Percentiles rank a stretch among this genome's conserved stretches.
phyloP scores from a whole-genome alignment of 805 yeast species.

The Metschnikowia lunata region DNA sequence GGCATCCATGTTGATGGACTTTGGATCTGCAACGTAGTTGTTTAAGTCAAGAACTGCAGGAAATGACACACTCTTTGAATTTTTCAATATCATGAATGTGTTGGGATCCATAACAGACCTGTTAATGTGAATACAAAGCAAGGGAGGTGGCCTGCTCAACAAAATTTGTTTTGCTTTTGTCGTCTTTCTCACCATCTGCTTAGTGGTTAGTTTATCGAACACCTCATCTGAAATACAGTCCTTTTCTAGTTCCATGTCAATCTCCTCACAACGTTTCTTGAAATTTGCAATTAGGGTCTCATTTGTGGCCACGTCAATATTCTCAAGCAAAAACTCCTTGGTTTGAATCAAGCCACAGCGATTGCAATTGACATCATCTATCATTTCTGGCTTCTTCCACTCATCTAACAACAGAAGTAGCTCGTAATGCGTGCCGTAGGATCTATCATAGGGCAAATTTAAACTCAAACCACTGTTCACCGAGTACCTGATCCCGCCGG shows the following conservation, averaged over 20 bases:
- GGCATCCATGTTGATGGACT: slow-evolving; percentile 75
- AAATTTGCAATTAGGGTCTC: slow-evolving; percentile 30
- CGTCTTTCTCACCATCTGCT: slow-evolving; percentile 68
- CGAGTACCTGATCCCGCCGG: slow-evolving; percentile 84
- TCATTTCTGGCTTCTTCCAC: slow-evolving; percentile 77
- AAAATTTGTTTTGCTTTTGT: slow-evolving; percentile 80
- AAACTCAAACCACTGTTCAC: slow-evolving; percentile 71
- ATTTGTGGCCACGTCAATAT: slow-evolving; percentile 38
- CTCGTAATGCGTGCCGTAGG: slow-evolving; percentile 29
- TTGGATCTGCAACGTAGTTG: slow-evolving; percentile 64
- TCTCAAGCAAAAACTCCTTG: slow-evolving; percentile 42
- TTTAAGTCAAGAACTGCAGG: slow-evolving; percentile 65
- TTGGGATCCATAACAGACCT: slow-evolving; percentile 89
- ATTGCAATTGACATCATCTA: slow-evolving; percentile 92
- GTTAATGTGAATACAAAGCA: slow-evolving; percentile 81
- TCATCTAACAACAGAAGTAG: slow-evolving; percentile 54
- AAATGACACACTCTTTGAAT: slow-evolving; percentile 76
- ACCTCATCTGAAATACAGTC: slow-evolving; percentile 77
- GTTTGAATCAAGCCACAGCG: slow-evolving; percentile 78
- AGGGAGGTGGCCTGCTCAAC: slow-evolving; percentile 77
- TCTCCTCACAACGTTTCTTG: slow-evolving; percentile 25
- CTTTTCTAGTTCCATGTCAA: slow-evolving; percentile 48
- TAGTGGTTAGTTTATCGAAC: slow-evolving; percentile 67
- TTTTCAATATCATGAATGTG: slow-evolving; percentile 79
- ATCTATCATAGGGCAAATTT: slow-evolving; percentile 53